These are phyloP conservation scores for Acanthamoeba sp. DNA, from an alignment of 208 protist species.

Conservation along the genomic window DNA sequence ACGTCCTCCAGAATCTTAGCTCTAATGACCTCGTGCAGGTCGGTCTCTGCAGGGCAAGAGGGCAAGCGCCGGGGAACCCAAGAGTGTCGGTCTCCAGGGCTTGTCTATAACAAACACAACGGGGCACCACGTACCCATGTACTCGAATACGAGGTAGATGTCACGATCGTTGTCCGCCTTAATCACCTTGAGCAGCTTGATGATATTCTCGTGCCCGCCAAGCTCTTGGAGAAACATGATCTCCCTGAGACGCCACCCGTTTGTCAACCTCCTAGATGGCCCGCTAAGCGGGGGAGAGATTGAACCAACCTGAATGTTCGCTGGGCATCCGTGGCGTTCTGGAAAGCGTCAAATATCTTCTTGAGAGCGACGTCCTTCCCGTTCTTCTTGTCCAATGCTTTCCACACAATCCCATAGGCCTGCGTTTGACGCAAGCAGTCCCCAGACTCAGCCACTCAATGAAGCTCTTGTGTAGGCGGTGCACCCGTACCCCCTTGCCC, in stretches of 20 bases:
- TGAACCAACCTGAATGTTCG: constrained; percentile 91
- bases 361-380: constrained; percentile 95
- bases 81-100: too few relatives aligned
- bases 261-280: too few relatives aligned
- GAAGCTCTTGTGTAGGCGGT: too few relatives aligned
- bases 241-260: constrained; percentile 19
- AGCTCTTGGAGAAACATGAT: constrained; percentile 90
- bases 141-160: constrained; percentile 99
- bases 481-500: constrained; percentile 90
- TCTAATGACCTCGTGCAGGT: constrained; percentile 95
- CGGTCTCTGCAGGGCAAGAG: constrained; percentile 86
- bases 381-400: constrained; percentile 94
- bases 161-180: constrained; percentile 98
- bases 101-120: too few relatives aligned
- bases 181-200: constrained; percentile 97
- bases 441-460: too few relatives aligned
- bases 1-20: constrained; percentile 97
- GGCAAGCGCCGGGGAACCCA: too few relatives aligned
- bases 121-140: constrained; percentile 97
- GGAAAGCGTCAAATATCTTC: constrained; percentile 95
- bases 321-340: constrained; percentile 91
- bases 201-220: constrained; percentile 97
- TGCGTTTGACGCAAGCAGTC: too few relatives aligned
- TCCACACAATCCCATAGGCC: constrained; percentile 97
- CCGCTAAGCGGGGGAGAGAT: too few relatives aligned